These are phyloP conservation scores for Cladophialophora immunda DNA, from an alignment of 2,329 filamentous ascomycete species.

Conservation along the genomic window DNA sequence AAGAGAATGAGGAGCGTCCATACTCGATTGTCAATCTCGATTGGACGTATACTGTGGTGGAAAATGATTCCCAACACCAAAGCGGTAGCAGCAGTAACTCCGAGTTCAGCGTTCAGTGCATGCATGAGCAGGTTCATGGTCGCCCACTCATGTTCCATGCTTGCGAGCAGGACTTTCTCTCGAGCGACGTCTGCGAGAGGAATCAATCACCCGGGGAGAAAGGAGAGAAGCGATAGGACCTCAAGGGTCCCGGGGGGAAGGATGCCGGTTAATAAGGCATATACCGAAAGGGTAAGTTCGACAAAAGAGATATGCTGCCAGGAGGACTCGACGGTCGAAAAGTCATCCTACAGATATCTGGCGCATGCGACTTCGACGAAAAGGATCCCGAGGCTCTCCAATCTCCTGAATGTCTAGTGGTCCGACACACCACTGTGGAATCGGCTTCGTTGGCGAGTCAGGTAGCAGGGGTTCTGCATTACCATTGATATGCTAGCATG, in stretches of 20 bases:
- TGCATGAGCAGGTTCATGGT: neutral
- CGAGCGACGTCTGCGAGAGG: neutral
- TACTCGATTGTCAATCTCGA: conserved; percentile 4
- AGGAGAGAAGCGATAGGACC: neutral
- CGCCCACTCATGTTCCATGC: neutral
- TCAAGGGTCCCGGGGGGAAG: neutral
- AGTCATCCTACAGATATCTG: neutral
- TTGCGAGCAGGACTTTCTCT: neutral
- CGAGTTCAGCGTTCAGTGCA: neutral
- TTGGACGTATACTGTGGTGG: conserved; percentile 1
- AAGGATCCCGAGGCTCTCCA: neutral
- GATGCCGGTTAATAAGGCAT: neutral
- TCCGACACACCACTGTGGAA: neutral
- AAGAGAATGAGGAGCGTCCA: conserved; percentile 4
- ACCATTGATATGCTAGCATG: neutral
- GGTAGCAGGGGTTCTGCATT: neutral
- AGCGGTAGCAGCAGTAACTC: neutral
- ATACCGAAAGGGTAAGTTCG: neutral
- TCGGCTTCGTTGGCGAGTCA: neutral
- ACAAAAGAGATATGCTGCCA: neutral
- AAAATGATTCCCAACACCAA: neutral
- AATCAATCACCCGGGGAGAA: neutral
- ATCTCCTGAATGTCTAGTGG: neutral
- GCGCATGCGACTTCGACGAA: neutral
- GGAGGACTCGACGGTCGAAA: neutral